Conservation (phyloP, 1,139 yeast genomes). For the Nadsonia commutata region DNA sequence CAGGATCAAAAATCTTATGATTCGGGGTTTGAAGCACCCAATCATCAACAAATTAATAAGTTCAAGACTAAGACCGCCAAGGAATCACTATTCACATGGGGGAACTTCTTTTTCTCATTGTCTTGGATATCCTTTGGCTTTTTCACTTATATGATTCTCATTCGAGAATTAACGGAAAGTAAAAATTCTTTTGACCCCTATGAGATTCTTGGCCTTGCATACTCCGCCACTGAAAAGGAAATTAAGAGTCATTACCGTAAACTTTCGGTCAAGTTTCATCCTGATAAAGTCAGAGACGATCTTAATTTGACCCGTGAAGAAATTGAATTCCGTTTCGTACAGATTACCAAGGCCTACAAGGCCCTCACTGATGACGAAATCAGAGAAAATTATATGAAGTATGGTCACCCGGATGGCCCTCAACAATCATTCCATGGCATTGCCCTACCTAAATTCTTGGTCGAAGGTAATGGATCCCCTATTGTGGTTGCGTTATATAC, state of each 20-base stretch:
- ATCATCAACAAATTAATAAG: constrained; percentile 28
- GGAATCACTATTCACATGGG: constrained; percentile 16
- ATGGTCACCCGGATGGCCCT: constrained; percentile 98
- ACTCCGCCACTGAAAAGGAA: constrained; percentile 58
- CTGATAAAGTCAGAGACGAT: constrained; percentile 62
- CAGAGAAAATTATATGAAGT: constrained; percentile 66
- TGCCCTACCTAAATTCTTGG: constrained; percentile 84
- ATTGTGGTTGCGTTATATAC: constrained; percentile 55
- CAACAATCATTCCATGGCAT: constrained; percentile 92
- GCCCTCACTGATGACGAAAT: constrained; percentile 85
- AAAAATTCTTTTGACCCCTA: constrained; percentile 73
- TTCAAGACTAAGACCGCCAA: constrained; percentile 27
- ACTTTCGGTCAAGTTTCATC: constrained; percentile 77
- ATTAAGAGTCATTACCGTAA: constrained; percentile 75
- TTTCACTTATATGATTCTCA: constrained; percentile 36
- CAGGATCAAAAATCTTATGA: neutral
- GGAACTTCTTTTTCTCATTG: constrained; percentile 31
- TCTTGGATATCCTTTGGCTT: constrained; percentile 58
- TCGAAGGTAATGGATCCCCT: constrained; percentile 69
- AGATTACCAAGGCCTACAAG: constrained; percentile 83
- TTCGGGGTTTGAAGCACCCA: constrained; percentile 23
- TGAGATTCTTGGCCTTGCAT: constrained; percentile 61
- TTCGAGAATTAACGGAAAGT: constrained; percentile 27
- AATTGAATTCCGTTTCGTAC: constrained; percentile 65
- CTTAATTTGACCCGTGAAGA: constrained; percentile 44